Evolutionary conservation across 192 early-diverging fungal species (phyloP).

Genomic region (Glomus cerebriforme): DNA sequence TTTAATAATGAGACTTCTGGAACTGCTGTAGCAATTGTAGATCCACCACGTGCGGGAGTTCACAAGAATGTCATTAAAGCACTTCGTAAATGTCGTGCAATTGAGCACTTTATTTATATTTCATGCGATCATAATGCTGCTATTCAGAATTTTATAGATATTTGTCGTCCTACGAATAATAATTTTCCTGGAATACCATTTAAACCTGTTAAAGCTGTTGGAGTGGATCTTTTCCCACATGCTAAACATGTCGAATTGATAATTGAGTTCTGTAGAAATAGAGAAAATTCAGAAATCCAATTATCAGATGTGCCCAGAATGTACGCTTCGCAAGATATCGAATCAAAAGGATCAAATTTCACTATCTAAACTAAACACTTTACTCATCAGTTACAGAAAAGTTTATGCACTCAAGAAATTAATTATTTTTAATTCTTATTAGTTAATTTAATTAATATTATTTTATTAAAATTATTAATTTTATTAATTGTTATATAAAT

Average conservation of each 20-base stretch:
- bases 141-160: constrained; percentile 61
- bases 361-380: too few relatives aligned
- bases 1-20: constrained; percentile 43
- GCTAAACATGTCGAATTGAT: constrained; percentile 69
- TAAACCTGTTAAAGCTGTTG: constrained; percentile 54
- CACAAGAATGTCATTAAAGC: constrained; percentile 62
- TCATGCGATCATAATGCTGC: constrained; percentile 66
- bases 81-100: constrained; percentile 54
- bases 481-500: too few relatives aligned
- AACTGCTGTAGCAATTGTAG: constrained; percentile 70
- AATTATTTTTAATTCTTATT: too few relatives aligned
- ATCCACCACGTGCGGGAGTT: constrained; percentile 71
- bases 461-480: too few relatives aligned
- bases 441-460: too few relatives aligned
- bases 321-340: too few relatives aligned
- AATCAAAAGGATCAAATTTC: too few relatives aligned
- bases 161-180: constrained; percentile 70
- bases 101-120: constrained; percentile 68
- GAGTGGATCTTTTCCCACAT: constrained; percentile 81
- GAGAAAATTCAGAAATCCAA: background rate
- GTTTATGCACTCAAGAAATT: too few relatives aligned
- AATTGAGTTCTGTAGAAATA: constrained; percentile 61
- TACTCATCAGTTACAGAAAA: too few relatives aligned
- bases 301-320: too few relatives aligned
- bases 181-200: constrained; percentile 62